A percentile compares a stretch with the other conserved stretches of the same genome.
Conservation (phyloP, 768 basidiomycete species). For the Lentinula guzmanii region DNA sequence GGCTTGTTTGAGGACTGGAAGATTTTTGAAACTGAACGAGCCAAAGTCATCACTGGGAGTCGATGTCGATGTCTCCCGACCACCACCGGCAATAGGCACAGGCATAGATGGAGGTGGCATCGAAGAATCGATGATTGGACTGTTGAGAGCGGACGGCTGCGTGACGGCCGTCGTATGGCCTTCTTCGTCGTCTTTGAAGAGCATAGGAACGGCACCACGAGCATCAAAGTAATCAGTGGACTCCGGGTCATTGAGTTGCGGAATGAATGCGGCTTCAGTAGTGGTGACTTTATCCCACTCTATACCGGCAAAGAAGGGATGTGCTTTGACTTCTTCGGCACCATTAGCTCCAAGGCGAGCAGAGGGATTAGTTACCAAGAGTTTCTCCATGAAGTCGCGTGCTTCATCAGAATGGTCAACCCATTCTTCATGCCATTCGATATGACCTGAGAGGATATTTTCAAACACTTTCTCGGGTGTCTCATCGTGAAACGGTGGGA, state of each 20-base stretch:
- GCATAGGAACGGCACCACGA: slow-evolving; percentile 83
- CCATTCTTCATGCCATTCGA: slow-evolving; percentile 96
- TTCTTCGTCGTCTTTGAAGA: slow-evolving; percentile 88
- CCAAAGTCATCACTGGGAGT: slow-evolving; percentile 89
- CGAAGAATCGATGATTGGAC: slow-evolving; percentile 33
- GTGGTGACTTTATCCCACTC: slow-evolving; percentile 92
- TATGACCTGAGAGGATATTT: slow-evolving; percentile 90
- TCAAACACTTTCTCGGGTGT: slow-evolving; percentile 97
- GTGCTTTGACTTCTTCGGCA: slow-evolving; percentile 87
- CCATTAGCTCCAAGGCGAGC: slow-evolving; percentile 81
- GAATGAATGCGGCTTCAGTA: slow-evolving; percentile 90
- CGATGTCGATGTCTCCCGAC: slow-evolving; percentile 37
- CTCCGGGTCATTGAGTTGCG: slow-evolving; percentile 91
- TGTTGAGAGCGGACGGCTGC: slow-evolving; percentile 42
- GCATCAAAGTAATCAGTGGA: slow-evolving; percentile 99
- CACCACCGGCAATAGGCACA: slow-evolving; percentile 30
- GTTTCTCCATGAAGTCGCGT: slow-evolving; percentile 81
- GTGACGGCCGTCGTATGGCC: slow-evolving; percentile 34
- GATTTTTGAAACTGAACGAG: slow-evolving; percentile 96
- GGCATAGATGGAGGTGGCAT: slow-evolving; percentile 38
- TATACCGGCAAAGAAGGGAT: slow-evolving; percentile 85
- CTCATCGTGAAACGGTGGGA: slow-evolving; percentile 97
- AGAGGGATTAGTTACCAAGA: slow-evolving; percentile 76
- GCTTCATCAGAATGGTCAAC: slow-evolving; percentile 82
- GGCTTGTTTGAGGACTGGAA: slow-evolving; percentile 92